Base-by-base conservation (phyloP, 495 filamentous ascomycete species). In the Rhypophila decipiens region DNA sequence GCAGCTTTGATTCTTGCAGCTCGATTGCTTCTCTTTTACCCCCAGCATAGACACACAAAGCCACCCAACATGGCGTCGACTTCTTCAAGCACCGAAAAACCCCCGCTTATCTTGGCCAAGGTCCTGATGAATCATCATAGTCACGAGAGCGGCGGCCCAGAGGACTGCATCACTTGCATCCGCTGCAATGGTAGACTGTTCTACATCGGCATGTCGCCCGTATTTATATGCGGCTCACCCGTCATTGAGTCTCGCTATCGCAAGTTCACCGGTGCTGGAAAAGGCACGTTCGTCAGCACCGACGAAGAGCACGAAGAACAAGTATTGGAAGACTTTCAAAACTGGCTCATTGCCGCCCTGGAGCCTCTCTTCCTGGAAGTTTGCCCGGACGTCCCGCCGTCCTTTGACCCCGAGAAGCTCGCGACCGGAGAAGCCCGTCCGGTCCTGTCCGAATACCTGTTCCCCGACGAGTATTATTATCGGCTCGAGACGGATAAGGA, bases 171-270 rank as follows among this genome's bases (percentile, higher is more conserved):
- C 35, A 42, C 37, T 10, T 47, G 19, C 13, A 38, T 51, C 23
- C 48, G 52, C 34, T 55, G 44, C 48, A 47, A 55, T 42, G 52
- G 52, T 43, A 44, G 47, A 27, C 24, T 38, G 15, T 55, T 55
- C 39, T 23, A 55, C 17, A 24, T 55, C 37, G 24, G 44, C 2
- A 31, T 55, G 23, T 55, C 52, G 27, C 48, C 52, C 24, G 46
- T 34, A 18, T 55, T 24, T 29, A 29, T 55, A 18, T 42, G 40
- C 37, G 34, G 51, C 24, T 55, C 52, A 11, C 52, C 52, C 8
- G 18, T 15, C 22, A 12, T 47, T 35, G 38, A 31, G 19, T 27
- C 47, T 37, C 50, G 40, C n/a, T 48, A 55, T 44, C 52, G 40
- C 22, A 52, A 52, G 34, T 55, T 47, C 37, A 11, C 48, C 36